Base-by-base conservation (phyloP, 768 basidiomycete genomes). In the Gloeophyllum trabeum region DNA sequence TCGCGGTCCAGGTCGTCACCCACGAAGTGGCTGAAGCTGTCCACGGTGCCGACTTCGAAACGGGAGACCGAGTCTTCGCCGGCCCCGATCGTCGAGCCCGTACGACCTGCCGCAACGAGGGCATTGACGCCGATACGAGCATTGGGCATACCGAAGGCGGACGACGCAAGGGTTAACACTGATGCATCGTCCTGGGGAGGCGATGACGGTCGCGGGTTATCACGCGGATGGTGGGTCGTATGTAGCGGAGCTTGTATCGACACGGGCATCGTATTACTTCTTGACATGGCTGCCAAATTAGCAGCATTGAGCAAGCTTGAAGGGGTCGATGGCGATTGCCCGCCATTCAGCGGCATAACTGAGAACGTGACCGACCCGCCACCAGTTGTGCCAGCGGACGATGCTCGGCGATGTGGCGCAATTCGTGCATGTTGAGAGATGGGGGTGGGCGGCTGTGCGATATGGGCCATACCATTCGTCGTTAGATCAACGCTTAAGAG, bases 151-250 rank as follows among this genome's bases (percentile, higher is more conserved):
- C 79, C 93, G 59, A 87, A 96, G 3, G 88, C 91, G 3, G 90
- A 93, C 20, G 89, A 92, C 10, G 94, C 94, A 7, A 99, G 75
- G 0, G 94, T 99, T 36, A 97, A 69, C 42, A 93, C 66, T 2
- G 88, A 92, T 2, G 94, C 94, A 54, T 98, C 92, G 54, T 93
- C 91, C 35, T 78, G 67, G 1, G 94, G 93, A 18, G 89, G 84
- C 4, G 88, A 88, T 13, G 84, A 83, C 19, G 96, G 94, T 19
- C 87, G 79, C 1, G 94, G 94, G 55, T 99, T 99, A 60, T 96
- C 89, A 36, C 91, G 77, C 6, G 94, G 93, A 62, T 97, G 91
- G 42, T 89, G 90, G n/a, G 75, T 65, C 0, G 91, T 90, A 57
- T 94, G 90, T 25, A 84, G 71, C 0, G 93, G 94, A 6, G 89